These are phyloP conservation scores for Ustilago crameri DNA, from an alignment of 1,284 basidiomycete species.

Conservation along the genomic window DNA sequence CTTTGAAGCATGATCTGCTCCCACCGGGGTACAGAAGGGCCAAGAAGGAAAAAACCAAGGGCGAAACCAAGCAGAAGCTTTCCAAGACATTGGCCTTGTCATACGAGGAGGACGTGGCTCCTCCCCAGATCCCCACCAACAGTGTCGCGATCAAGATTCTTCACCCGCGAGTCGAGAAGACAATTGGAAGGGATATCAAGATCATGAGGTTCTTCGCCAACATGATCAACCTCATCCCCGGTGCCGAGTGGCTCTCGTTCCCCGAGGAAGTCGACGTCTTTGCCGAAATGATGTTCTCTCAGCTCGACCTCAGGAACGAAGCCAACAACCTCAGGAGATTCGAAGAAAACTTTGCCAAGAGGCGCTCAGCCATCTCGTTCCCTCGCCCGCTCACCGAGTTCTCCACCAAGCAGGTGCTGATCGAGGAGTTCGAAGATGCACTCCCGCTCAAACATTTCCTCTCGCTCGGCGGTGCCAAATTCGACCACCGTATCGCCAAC, in stretches of 20 bases:
- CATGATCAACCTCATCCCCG: constrained; percentile 82
- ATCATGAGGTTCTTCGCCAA: constrained; percentile 95
- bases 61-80: constrained; percentile 30
- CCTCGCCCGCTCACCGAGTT: constrained; percentile 84
- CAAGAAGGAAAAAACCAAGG: constrained; percentile 33
- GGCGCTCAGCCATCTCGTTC: constrained; percentile 84
- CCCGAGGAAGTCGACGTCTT: constrained; percentile 96
- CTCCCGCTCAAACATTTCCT: constrained; percentile 89
- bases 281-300: constrained; percentile 95
- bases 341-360: constrained; percentile 82
- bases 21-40: constrained; percentile 71
- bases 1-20: constrained; percentile 82
- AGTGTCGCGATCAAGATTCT: constrained; percentile 94
- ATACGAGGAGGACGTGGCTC: constrained; percentile 57
- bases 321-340: constrained; percentile 87
- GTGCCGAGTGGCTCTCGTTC: constrained; percentile 95
- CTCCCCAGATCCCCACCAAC: constrained; percentile 58
- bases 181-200: constrained; percentile 85
- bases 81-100: constrained; percentile 54
- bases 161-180: constrained; percentile 80
- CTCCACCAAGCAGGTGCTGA: constrained; percentile 82
- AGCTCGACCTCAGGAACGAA: constrained; percentile 90
- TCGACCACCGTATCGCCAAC: constrained; percentile 88
- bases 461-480: constrained; percentile 83
- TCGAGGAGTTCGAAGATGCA: constrained; percentile 94